phyloP scores from a whole-genome alignment of 768 basidiomycete species.

The Kwoniella newhampshirensis region DNA sequence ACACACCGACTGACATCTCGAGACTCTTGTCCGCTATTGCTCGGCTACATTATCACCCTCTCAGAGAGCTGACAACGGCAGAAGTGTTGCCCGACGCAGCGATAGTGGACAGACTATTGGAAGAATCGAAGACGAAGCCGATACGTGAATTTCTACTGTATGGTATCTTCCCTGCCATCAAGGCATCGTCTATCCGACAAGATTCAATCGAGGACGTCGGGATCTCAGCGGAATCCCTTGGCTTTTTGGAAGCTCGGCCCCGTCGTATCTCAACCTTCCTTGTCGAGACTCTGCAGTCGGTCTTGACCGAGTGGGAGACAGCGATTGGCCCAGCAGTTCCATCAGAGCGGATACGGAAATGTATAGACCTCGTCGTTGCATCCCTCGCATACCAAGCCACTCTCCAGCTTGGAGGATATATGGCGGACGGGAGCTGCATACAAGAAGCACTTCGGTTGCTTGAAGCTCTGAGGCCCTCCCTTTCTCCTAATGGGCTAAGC shows the following conservation, averaged over 20 bases:
- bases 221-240: constrained; percentile 8
- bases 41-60: constrained; percentile 58
- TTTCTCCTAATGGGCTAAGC: constrained; percentile 58
- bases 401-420: constrained; percentile 66
- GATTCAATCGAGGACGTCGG: neutral
- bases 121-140: constrained; percentile 61
- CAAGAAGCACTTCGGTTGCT: constrained; percentile 64
- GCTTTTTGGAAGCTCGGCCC: constrained; percentile 22
- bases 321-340: constrained; percentile 49
- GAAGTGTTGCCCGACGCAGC: constrained; percentile 68
- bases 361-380: constrained; percentile 68
- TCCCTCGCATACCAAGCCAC: constrained; percentile 70
- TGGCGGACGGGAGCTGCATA: constrained; percentile 63
- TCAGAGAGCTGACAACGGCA: constrained; percentile 35
- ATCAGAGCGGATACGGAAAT: constrained; percentile 65
- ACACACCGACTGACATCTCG: constrained; percentile 64
- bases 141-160: constrained; percentile 56
- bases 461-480: constrained; percentile 55
- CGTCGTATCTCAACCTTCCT: constrained; percentile 61
- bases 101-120: constrained; percentile 64
- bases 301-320: constrained; percentile 59
- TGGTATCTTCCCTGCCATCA: constrained; percentile 1
- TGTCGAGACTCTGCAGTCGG: constrained; percentile 62
- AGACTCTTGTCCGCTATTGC: constrained; percentile 67
- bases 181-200: neutral